Evolutionary conservation across 129 eudicot genomes (phyloP).

Genomic region (Gnaphalium uliginosum): DNA sequence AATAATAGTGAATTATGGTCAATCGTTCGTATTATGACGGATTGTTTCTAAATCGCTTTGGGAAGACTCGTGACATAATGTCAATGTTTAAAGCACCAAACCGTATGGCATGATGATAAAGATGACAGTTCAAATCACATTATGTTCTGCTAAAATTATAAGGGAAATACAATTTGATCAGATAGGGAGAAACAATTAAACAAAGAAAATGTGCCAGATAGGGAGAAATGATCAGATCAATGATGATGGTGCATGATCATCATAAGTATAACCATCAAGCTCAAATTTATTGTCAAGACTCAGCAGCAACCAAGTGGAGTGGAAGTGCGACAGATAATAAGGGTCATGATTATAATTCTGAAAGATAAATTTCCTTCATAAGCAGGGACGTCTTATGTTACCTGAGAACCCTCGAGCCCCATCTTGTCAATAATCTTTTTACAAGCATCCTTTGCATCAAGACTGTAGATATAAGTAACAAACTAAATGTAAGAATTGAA

Average conservation of each 20-base stretch:
- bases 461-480: slow-evolving; percentile 48
- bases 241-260: neutral
- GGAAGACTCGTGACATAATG: neutral
- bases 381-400: slow-evolving; percentile 30
- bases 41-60: neutral
- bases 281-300: neutral
- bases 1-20: neutral
- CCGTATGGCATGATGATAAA: neutral
- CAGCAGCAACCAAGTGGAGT: neutral
- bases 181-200: neutral
- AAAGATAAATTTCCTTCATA: neutral
- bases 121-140: neutral
- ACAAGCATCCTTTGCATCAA: slow-evolving; percentile 82
- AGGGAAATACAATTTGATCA: neutral
- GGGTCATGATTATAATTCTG: neutral
- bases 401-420: slow-evolving; percentile 89
- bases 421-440: slow-evolving; percentile 80
- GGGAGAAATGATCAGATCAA: neutral
- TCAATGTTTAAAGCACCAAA: neutral
- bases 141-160: neutral
- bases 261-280: neutral
- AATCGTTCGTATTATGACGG: neutral
- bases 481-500: slow-evolving; percentile 22
- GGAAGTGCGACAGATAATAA: neutral
- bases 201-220: neutral